These are phyloP conservation scores for Laguncularia racemosa DNA, from an alignment of 345 rosid species.

Conservation along the genomic window DNA sequence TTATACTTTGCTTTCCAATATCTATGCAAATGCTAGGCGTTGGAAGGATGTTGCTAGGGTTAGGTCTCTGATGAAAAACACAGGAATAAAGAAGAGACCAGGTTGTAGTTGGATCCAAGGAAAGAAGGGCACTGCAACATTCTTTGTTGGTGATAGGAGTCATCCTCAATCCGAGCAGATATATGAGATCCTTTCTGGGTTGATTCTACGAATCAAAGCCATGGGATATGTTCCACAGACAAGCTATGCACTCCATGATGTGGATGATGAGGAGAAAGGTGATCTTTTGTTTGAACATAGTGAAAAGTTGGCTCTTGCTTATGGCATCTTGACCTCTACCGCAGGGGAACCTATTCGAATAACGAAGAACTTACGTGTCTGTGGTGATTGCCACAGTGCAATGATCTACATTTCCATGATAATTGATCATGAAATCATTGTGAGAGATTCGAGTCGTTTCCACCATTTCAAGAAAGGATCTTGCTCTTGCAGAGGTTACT, in stretches of 20 bases:
- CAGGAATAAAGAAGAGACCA: constrained; percentile 67
- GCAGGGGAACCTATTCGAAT: constrained; percentile 57
- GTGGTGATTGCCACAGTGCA: constrained; percentile 84
- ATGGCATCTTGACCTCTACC: constrained; percentile 50
- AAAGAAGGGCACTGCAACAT: constrained; percentile 59
- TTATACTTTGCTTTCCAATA: constrained; percentile 67
- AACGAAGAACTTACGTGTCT: constrained; percentile 69
- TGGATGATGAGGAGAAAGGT: constrained; percentile 84
- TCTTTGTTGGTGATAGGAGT: constrained; percentile 66
- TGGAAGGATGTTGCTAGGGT: constrained; percentile 83
- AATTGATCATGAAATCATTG: constrained; percentile 58
- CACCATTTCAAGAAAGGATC: constrained; percentile 79
- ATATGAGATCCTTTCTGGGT: constrained; percentile 40
- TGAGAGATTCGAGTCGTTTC: constrained; percentile 88
- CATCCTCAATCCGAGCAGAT: constrained; percentile 49
- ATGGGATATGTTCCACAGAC: constrained; percentile 78
- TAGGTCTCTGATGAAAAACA: constrained; percentile 58
- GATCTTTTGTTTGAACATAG: constrained; percentile 71
- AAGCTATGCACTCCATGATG: constrained; percentile 80
- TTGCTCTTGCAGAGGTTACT: constrained; percentile 77
- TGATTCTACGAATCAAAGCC: constrained; percentile 56
- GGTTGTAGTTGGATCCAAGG: constrained; percentile 93
- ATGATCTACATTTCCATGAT: constrained; percentile 58
- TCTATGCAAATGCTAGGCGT: constrained; percentile 70
- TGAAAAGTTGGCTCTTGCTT: constrained; percentile 86